phyloP scores from a whole-genome alignment of 2,329 filamentous ascomycete genomes.

The Macrophomina tecta region DNA sequence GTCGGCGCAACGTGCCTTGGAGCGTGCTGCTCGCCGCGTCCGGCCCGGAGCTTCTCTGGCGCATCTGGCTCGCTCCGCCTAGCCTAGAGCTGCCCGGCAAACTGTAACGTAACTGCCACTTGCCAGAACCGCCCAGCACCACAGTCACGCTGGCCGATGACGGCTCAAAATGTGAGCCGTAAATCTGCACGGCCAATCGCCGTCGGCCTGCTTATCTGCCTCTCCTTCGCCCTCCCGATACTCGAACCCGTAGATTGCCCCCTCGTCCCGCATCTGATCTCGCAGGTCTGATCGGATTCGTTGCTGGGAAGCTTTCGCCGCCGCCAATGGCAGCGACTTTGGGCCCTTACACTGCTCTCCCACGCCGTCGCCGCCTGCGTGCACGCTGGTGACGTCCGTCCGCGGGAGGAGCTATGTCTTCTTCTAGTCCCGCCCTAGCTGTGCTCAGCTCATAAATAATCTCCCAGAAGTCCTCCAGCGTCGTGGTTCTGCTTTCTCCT shows the following conservation, averaged over 20 bases:
- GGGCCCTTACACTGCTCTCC: slow-evolving; percentile 17
- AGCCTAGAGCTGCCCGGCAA: slow-evolving; percentile 21
- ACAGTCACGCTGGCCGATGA: slow-evolving; percentile 24
- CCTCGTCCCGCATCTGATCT: slow-evolving; percentile 28
- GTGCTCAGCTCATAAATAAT: slow-evolving; percentile 26
- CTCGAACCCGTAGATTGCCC: slow-evolving; percentile 13
- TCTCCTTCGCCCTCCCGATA: slow-evolving; percentile 13
- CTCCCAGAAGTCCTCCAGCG: not conserved
- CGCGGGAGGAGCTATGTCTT: slow-evolving; percentile 4
- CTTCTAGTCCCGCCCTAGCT: slow-evolving; percentile 32
- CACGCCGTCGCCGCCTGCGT: slow-evolving; percentile 15
- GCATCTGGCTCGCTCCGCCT: slow-evolving; percentile 11
- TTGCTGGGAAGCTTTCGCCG: slow-evolving; percentile 10
- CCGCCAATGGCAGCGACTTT: slow-evolving; percentile 15
- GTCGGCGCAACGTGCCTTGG: not conserved
- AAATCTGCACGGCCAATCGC: slow-evolving; percentile 25
- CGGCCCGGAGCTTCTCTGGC: slow-evolving; percentile 15
- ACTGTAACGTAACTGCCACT: slow-evolving; percentile 28
- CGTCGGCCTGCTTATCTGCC: slow-evolving; percentile 19
- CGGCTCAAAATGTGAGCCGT: slow-evolving; percentile 24
- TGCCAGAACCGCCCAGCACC: slow-evolving; percentile 21
- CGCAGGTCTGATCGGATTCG: slow-evolving; percentile 26
- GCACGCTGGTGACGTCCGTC: slow-evolving; percentile 24
- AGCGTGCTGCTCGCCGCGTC: not conserved
- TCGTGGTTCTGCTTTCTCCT: not conserved